phyloP scores from a whole-genome alignment of 116 monocot species.

The Cymodocea nodosa region DNA sequence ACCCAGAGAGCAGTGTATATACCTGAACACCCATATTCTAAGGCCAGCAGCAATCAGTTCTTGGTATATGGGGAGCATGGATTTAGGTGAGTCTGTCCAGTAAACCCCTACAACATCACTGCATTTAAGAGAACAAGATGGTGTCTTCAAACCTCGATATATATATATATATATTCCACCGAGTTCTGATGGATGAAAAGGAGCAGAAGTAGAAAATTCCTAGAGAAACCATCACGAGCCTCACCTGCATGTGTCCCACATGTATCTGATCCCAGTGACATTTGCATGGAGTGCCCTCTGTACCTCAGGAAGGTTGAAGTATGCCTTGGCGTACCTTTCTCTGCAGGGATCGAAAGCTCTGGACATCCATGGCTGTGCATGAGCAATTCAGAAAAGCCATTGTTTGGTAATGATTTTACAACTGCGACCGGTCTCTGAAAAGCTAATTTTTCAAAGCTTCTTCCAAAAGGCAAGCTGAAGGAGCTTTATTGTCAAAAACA shows the following conservation, averaged over 20 bases:
- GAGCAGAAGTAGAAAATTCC: not conserved
- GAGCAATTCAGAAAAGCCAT: not conserved
- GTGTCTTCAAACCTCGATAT: not conserved
- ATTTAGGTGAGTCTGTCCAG: constrained; percentile 75
- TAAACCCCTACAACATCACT: constrained; percentile 39
- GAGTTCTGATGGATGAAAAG: no score
- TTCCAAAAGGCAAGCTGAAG: no score
- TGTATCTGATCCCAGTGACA: constrained; percentile 57
- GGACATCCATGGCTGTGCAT: constrained; percentile 61
- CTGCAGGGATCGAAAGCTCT: constrained; percentile 80
- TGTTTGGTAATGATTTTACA: no score
- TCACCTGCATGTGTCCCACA: constrained; percentile 79
- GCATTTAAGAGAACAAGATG: not conserved
- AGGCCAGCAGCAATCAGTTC: constrained; percentile 75
- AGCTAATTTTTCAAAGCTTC: no score
- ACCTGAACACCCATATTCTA: constrained; percentile 96
- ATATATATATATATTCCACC: no score
- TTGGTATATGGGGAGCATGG: constrained; percentile 88
- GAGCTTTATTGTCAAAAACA: no score
- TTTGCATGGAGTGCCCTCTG: constrained; percentile 85
- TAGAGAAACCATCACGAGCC: not conserved
- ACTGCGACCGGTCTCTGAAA: no score
- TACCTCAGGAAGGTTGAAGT: constrained; percentile 74
- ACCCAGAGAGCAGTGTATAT: not conserved
- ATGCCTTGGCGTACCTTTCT: constrained; percentile 33